Conservation (phyloP, 2,329 filamentous ascomycete genomes). For the Trichoderma lentiforme region DNA sequence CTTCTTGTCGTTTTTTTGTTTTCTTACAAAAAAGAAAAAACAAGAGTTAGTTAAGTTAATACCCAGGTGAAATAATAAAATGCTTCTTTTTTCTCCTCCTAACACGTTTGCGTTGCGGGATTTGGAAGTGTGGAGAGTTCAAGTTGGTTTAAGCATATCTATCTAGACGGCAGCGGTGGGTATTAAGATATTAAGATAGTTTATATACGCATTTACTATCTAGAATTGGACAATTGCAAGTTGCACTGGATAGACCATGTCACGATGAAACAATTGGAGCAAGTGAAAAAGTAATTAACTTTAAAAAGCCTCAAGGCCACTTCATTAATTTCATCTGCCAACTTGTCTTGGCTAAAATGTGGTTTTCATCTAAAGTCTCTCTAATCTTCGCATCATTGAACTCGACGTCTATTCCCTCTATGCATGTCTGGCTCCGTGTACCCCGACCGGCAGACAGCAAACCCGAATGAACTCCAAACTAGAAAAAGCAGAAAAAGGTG, state of each 20-base stretch:
- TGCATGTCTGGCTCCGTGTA: slow-evolving; percentile 16
- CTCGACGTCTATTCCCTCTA: slow-evolving; percentile 20
- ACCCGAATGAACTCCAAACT: slow-evolving; percentile 24
- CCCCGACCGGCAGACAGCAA: slow-evolving; percentile 18
- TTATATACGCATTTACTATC: not conserved
- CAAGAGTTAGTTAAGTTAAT: slow-evolving; percentile 14
- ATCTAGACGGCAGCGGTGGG: not conserved
- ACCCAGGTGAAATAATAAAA: slow-evolving; percentile 17
- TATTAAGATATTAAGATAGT: not conserved
- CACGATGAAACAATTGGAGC: not conserved
- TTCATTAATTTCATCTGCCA: slow-evolving; percentile 3
- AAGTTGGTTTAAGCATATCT: not conserved
- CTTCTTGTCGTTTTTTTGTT: not conserved
- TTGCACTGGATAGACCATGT: not conserved
- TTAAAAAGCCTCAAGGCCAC: not conserved
- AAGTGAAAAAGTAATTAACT: not conserved
- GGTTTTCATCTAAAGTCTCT: slow-evolving; percentile 16
- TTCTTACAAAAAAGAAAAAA: slow-evolving; percentile 11
- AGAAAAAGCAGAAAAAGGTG: slow-evolving; percentile 4
- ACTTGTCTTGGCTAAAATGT: not conserved
- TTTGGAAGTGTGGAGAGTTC: not conserved
- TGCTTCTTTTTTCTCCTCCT: not conserved
- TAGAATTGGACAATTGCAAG: no score
- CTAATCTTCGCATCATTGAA: slow-evolving; percentile 16
- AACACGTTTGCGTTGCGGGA: not conserved